Base-by-base conservation (phyloP, 768 basidiomycete genomes). In the Leccinum subtestaceum region DNA sequence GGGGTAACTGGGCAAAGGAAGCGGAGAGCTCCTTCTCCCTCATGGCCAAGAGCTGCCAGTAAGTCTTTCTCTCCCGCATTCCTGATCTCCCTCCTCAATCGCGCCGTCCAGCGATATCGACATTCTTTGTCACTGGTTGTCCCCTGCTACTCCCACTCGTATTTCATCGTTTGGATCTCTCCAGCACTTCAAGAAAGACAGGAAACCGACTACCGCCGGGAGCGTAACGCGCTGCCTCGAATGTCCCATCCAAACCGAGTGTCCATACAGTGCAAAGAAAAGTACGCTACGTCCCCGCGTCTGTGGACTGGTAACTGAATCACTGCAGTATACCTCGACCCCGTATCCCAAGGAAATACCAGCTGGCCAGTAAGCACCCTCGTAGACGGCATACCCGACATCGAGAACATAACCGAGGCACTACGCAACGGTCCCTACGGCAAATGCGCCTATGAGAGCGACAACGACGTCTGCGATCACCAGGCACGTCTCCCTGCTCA, bases 31-130 rank as follows among this genome's bases (percentile, higher is more conserved):
- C 85, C 23, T 95, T 95, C 72, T 85, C 88, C 13, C 80, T 95
- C 53, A 85, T 95, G 87, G 88, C 92, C 17, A 95, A 95, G 77
- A 86, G 86, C 63, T 95, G 89, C 82, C 93, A 95, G 91, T 93
- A 71, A 67, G 86, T 75, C 25, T 32, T 49, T 52, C 54, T 47
- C 51, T 52, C 54, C 43, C 43, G 51, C 50, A 19, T 45, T 32
- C 19, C 32, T 57, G 31, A 55, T 55, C 13, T 31, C 34, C 36
- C 15, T 40, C n/a, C 40, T n/a, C 9, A 19, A 34, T 25, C 34
- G 45, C 48, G 31, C 12, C 52, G 46, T 58, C 11, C 67, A 94
- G 93, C 67, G 93, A 95, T 70, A 87, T 95, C 58, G 93, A 95
- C 65, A 79, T 95, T 47, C 72, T 93, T 17, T 91, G 88, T 65